These are phyloP conservation scores for Globisporangium abappressorium DNA, from an alignment of 352 stramenopile genomes.

Conservation along the genomic window DNA sequence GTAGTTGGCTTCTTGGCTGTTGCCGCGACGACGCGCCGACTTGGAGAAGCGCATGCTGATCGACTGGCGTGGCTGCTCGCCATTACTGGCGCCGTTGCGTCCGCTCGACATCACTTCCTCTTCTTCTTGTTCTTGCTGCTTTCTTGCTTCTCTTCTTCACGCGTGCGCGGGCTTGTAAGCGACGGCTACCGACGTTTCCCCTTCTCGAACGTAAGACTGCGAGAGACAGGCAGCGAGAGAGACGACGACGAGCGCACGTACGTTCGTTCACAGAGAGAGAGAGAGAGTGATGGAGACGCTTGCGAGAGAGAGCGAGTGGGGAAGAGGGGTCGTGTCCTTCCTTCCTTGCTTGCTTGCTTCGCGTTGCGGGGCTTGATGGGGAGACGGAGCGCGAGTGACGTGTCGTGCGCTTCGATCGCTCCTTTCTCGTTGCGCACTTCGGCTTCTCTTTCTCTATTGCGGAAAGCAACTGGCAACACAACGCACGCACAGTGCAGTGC, in stretches of 20 bases:
- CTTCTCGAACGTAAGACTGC: neutral
- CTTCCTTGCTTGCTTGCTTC: neutral
- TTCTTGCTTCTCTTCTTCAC: neutral
- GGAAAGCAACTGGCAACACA: neutral
- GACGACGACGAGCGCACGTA: neutral
- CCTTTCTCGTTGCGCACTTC: neutral
- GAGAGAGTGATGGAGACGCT: neutral
- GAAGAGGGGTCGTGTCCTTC: neutral
- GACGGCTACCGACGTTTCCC: neutral
- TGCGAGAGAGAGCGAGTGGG: neutral
- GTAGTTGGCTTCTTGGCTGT: slow-evolving; percentile 56
- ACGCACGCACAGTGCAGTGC: neutral
- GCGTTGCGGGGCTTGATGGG: neutral
- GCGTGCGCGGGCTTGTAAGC: neutral
- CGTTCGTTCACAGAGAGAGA: neutral
- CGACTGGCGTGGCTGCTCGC: slow-evolving; percentile 25
- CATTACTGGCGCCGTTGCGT: slow-evolving; percentile 24
- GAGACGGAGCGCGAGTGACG: neutral
- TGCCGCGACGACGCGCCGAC: slow-evolving; percentile 54
- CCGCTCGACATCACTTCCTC: slow-evolving; percentile 10
- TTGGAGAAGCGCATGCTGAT: slow-evolving; percentile 74
- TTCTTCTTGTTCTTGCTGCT: neutral
- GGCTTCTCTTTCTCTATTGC: neutral
- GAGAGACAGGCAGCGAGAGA: neutral
- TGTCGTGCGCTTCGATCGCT: neutral